Conservation (phyloP, 2,329 filamentous ascomycete genomes). For the Stagonosporopsis vannaccii region DNA sequence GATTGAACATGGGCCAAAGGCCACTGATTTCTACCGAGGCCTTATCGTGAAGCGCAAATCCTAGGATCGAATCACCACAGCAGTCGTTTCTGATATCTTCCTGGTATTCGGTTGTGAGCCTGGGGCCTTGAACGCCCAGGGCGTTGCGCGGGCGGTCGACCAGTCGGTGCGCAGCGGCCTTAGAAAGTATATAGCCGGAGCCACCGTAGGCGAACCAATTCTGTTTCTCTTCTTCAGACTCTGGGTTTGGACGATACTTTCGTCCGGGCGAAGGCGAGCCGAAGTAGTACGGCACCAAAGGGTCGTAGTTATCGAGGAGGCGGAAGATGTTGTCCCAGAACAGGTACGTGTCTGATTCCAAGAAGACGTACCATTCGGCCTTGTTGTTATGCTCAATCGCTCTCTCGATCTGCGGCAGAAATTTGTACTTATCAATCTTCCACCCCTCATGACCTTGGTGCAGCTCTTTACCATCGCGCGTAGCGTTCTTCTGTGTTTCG, state of each 20-base stretch:
- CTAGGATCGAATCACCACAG: constrained; percentile 37
- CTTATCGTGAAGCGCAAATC: constrained; percentile 31
- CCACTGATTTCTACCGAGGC: constrained; percentile 30
- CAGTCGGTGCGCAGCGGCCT: constrained; percentile 57
- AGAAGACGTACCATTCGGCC: constrained; percentile 31
- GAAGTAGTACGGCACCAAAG: constrained; percentile 38
- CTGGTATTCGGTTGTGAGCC: constrained; percentile 20
- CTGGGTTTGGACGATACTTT: constrained; percentile 22
- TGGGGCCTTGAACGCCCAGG: constrained; percentile 16
- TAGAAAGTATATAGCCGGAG: constrained; percentile 46
- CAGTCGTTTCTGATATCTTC: constrained; percentile 47
- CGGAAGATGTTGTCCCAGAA: constrained; percentile 39
- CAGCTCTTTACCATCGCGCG: constrained; percentile 24
- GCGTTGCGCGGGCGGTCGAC: constrained; percentile 46
- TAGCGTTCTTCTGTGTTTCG: constrained; percentile 29
- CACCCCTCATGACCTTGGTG: constrained; percentile 38
- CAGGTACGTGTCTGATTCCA: constrained; percentile 33
- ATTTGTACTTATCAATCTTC: constrained; percentile 60
- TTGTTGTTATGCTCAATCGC: constrained; percentile 37
- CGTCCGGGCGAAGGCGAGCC: constrained; percentile 35
- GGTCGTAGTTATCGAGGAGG: constrained; percentile 42
- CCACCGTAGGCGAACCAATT: constrained; percentile 49
- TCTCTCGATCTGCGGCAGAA: constrained; percentile 58
- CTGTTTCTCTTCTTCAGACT: constrained; percentile 45
- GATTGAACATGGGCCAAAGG: constrained; percentile 51